Conservation (phyloP, 805 yeast genomes). For the Yarrowia phangngaensis region DNA sequence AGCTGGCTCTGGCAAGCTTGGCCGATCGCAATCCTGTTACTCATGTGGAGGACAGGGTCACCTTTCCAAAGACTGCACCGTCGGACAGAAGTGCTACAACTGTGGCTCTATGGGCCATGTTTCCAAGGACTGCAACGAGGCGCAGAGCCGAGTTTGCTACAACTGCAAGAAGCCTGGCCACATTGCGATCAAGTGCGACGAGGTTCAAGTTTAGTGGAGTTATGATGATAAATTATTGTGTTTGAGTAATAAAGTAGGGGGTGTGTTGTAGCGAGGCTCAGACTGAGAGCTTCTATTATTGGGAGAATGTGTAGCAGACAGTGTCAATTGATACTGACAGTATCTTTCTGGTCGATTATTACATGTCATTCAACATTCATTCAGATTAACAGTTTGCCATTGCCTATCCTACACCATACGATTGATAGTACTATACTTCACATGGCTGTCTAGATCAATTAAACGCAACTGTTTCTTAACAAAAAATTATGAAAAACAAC, state of each 20-base stretch:
- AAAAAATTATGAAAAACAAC: too few relatives aligned
- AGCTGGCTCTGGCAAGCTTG: slow-evolving; percentile 26
- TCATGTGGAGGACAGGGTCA: slow-evolving; percentile 89
- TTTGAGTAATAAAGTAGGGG: slow-evolving; percentile 13
- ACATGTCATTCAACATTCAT: too few relatives aligned
- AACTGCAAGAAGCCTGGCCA: slow-evolving; percentile 79
- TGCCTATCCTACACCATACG: too few relatives aligned
- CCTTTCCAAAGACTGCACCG: slow-evolving; percentile 81
- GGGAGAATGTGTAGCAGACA: too few relatives aligned
- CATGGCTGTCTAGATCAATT: too few relatives aligned
- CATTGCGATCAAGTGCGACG: slow-evolving; percentile 80
- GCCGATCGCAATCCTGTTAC: slow-evolving; percentile 75
- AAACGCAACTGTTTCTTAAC: too few relatives aligned
- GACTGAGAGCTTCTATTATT: too few relatives aligned
- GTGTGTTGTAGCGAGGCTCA: too few relatives aligned
- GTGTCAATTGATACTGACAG: too few relatives aligned
- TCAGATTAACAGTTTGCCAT: too few relatives aligned
- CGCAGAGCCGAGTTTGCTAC: slow-evolving; percentile 61
- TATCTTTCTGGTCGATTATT: too few relatives aligned
- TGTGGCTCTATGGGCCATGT: slow-evolving; percentile 92
- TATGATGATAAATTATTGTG: slow-evolving; percentile 20
- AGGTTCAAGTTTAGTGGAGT: slow-evolving; percentile 22
- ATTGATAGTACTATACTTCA: too few relatives aligned
- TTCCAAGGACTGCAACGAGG: slow-evolving; percentile 72
- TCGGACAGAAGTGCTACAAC: slow-evolving; percentile 85